Percentiles rank a stretch among this genome's conserved stretches.
phyloP scores from a whole-genome alignment of 768 basidiomycete genomes.

The Boletus subcaerulescens region DNA sequence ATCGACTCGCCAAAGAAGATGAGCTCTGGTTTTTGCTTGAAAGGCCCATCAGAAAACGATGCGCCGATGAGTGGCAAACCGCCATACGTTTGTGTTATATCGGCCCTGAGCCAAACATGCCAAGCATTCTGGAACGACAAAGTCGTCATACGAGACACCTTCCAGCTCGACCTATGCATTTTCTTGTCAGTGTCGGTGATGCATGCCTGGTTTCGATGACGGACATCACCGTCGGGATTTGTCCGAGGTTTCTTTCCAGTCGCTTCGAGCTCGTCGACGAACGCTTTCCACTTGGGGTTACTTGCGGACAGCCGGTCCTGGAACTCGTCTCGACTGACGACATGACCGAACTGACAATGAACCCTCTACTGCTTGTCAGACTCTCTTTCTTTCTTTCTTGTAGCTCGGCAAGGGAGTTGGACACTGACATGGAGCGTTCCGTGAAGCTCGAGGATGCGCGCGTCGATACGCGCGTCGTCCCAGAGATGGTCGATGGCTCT shows the following conservation, averaged over 20 bases:
- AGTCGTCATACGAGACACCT: constrained; percentile 72
- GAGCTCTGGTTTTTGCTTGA: constrained; percentile 74
- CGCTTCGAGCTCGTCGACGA: constrained; percentile 59
- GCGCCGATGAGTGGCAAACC: constrained; percentile 7
- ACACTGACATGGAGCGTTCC: constrained; percentile 74
- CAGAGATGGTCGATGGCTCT: constrained; percentile 60
- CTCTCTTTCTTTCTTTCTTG: not conserved
- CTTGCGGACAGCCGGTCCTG: constrained; percentile 67
- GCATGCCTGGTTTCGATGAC: constrained; percentile 20
- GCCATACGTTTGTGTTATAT: constrained; percentile 54
- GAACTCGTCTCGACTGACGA: constrained; percentile 61
- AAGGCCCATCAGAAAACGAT: constrained; percentile 23
- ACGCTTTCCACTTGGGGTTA: constrained; percentile 80
- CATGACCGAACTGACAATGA: constrained; percentile 72
- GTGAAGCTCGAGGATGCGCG: constrained; percentile 76
- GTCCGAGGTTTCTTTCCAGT: constrained; percentile 64
- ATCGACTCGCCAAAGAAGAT: constrained; percentile 94
- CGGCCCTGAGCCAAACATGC: constrained; percentile 59
- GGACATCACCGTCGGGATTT: constrained; percentile 92
- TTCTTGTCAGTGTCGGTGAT: not conserved
- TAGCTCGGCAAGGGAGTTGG: too few species aligned
- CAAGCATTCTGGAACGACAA: constrained; percentile 76
- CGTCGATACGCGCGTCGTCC: constrained; percentile 34
- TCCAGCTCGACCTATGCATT: constrained; percentile 68
- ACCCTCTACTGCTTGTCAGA: constrained; percentile 48